Percentiles rank a stretch among this genome's conserved stretches.
phyloP scores from a whole-genome alignment of 805 yeast species.

The Barnettozyma botsteinii region DNA sequence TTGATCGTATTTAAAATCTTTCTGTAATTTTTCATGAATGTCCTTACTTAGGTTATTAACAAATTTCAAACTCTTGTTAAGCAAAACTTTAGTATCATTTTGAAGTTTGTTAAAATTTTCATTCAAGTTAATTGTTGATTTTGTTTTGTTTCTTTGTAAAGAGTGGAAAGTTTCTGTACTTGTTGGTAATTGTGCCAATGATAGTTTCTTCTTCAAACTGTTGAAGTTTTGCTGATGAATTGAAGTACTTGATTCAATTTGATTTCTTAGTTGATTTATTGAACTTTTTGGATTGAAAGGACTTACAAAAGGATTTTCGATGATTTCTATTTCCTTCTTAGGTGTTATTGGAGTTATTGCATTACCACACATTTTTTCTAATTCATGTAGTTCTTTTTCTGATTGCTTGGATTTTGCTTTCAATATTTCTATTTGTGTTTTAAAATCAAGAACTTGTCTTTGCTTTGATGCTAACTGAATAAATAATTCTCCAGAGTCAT shows the following conservation, averaged over 20 bases:
- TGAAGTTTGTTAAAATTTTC: constrained; percentile 20
- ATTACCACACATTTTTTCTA: constrained; percentile 30
- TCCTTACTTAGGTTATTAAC: constrained; percentile 27
- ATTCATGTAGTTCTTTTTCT: constrained; percentile 32
- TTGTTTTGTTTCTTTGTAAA: constrained; percentile 1
- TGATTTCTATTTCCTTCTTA: background rate
- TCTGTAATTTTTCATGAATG: constrained; percentile 23
- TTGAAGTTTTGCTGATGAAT: constrained; percentile 16
- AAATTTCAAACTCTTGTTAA: constrained; percentile 19
- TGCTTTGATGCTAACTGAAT: constrained; percentile 46
- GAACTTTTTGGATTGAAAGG: constrained; percentile 13
- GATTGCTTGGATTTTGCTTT: constrained; percentile 34
- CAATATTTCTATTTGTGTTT: constrained; percentile 32
- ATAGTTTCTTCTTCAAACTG: constrained; percentile 19
- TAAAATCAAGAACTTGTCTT: constrained; percentile 44
- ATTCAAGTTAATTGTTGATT: constrained; percentile 4
- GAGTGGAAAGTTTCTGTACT: constrained; percentile 6
- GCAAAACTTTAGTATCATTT: constrained; percentile 19
- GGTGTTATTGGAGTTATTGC: background rate
- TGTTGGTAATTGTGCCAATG: constrained; percentile 16
- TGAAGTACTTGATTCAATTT: constrained; percentile 6
- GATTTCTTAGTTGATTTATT: constrained; percentile 9
- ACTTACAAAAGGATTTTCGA: constrained; percentile 1
- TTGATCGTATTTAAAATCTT: constrained; percentile 17
- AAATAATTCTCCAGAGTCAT: constrained; percentile 24